These are phyloP conservation scores for Avena insularis DNA, from an alignment of 176 grass and related monocot genomes.

Conservation along the genomic window DNA sequence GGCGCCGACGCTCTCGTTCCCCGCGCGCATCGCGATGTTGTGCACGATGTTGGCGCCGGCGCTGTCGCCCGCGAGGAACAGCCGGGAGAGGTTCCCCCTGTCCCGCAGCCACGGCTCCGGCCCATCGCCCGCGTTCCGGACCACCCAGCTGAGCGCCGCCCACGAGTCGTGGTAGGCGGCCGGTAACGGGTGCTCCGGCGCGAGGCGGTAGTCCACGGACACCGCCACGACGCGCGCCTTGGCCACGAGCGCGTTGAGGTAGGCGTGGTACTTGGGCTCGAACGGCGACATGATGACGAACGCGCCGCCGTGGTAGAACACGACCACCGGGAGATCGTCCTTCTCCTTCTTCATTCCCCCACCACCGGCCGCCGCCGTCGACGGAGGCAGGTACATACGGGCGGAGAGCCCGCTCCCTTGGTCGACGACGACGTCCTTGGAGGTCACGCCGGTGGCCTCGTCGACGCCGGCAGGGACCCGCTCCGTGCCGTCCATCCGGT, in stretches of 20 bases:
- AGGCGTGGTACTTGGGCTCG: conserved; percentile 82
- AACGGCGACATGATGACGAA: conserved; percentile 88
- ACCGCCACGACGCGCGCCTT: conserved; percentile 64
- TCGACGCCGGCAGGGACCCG: conserved; percentile 51
- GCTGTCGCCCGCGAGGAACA: conserved; percentile 83
- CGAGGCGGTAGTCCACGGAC: conserved; percentile 87
- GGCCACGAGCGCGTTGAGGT: conserved; percentile 59
- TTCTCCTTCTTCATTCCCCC: neutral
- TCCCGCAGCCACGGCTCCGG: conserved; percentile 69
- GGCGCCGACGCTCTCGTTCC: conserved; percentile 21
- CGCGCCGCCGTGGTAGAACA: conserved; percentile 80
- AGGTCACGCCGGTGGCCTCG: conserved; percentile 49
- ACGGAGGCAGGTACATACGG: conserved; percentile 60
- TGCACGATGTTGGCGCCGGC: conserved; percentile 79
- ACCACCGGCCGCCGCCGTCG: neutral
- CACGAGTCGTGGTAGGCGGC: conserved; percentile 83
- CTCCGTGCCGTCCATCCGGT: conserved; percentile 52
- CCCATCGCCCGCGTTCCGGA: conserved; percentile 39
- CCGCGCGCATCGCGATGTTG: conserved; percentile 51
- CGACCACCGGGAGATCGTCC: conserved; percentile 54
- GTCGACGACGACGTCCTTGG: conserved; percentile 75
- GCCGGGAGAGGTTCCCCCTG: conserved; percentile 50
- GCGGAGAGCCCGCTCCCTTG: conserved; percentile 39
- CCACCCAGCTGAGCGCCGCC: conserved; percentile 65
- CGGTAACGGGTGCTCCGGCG: conserved; percentile 74